Evolutionary conservation across 2,329 filamentous ascomycete species (phyloP), one percentile per base, ranked within the genome.

Genomic region (Botryosphaeria dothidea): DNA sequence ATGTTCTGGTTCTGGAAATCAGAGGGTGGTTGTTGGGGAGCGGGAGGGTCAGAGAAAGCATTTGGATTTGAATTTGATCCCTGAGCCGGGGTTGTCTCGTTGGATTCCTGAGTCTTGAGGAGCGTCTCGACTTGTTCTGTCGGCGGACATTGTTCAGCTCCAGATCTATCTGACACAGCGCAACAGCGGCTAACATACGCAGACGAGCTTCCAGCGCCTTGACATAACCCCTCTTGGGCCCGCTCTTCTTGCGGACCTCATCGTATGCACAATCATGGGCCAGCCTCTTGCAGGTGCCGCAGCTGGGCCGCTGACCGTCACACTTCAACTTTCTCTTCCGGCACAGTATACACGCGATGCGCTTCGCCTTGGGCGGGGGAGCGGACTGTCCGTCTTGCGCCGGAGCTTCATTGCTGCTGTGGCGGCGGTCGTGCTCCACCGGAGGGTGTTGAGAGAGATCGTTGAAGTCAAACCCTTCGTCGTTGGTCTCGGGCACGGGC

Each of bases 341-440:
- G 76, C 95, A 99, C 68, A 98, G 89, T 74, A 97, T 92, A 77
- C 95, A 99, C 41, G 95, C 95, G 72, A 98, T 91, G 70, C 94
- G 88, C 83, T 98, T 98, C n/a, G 76, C 72, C 67, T 82, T 82
- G 11, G 76, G 75, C 31, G 49, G 61, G 46, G 91, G 89, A 23
- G 92, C 83, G 68, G 88, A 88, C 70, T 85, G 84, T 67, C 78
- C 76, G 46, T 41, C 38, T 17, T 19, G 38, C 9, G 11, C 38
- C 6, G 31, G 11, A 34, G 79, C 73, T 65, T 77, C 77, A 66
- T 82, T 81, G 66, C 80, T 80, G 64, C 75, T 72, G 62, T 76
- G 31, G 73, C 69, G 67, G 74, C 71, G 66, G 79, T 78, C 64
- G 75, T 74, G 54, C 78, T 70, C 69, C 69, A 72, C 66, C 23